Evolutionary conservation across 768 basidiomycete species (phyloP).

Genomic region (Suillus hirtellus): DNA sequence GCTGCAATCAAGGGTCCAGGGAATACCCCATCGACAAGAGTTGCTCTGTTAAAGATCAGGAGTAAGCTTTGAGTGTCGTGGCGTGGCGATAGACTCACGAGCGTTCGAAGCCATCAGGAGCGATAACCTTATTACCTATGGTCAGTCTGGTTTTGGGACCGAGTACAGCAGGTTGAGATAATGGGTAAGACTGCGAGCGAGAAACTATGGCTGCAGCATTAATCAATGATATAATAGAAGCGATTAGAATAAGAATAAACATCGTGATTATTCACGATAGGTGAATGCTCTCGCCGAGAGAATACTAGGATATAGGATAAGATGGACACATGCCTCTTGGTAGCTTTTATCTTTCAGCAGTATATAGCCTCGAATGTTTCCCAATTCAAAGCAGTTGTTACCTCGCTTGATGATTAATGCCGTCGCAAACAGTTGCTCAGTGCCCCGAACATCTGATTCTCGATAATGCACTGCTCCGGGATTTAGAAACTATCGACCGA

Average conservation of each 20-base stretch:
- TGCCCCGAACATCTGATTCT: background rate
- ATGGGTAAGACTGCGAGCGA: conserved; percentile 15
- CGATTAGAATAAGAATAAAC: conserved; percentile 11
- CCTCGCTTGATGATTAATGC: background rate
- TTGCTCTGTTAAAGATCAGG: conserved; percentile 29
- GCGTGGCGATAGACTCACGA: conserved; percentile 30
- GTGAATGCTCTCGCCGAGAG: background rate
- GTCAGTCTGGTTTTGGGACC: conserved; percentile 29
- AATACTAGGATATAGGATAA: background rate
- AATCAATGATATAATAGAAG: conserved; percentile 13
- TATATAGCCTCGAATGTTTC: background rate
- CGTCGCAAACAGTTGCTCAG: background rate
- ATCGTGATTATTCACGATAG: conserved; percentile 14
- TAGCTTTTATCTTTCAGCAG: conserved; percentile 1
- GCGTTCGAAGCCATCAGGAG: conserved; percentile 49
- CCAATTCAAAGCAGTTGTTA: background rate
- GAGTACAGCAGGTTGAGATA: conserved; percentile 14
- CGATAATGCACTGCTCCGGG: background rate
- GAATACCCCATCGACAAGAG: conserved; percentile 42
- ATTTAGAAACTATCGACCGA: background rate
- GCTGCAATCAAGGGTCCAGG: conserved; percentile 47
- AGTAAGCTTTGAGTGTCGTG: background rate
- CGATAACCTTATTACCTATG: conserved; percentile 40
- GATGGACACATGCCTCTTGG: background rate
- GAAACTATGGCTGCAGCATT: conserved; percentile 22